Conservation (phyloP, 257 asterid genomes). For the Przewalskia tangutica region DNA sequence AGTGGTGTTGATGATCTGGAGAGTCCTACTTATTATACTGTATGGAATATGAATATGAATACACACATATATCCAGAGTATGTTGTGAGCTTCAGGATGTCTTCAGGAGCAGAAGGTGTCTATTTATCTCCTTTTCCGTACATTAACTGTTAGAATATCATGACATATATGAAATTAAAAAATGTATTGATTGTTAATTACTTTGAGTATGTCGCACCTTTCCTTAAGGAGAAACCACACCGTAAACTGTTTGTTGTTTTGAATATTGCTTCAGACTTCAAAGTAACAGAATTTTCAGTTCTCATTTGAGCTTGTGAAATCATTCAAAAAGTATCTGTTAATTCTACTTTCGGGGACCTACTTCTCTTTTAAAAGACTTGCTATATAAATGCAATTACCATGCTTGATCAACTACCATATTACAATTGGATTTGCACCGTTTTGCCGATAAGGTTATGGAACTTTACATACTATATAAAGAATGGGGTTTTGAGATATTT, state of each 20-base stretch:
- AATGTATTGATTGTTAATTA: background rate
- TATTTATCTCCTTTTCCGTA: background rate
- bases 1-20: constrained; percentile 82
- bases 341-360: background rate
- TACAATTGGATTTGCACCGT: background rate
- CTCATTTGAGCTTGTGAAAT: background rate
- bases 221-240: background rate
- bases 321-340: background rate
- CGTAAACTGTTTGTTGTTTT: background rate
- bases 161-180: background rate
- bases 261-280: background rate
- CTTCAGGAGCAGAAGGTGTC: constrained; percentile 51
- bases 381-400: background rate
- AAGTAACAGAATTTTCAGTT: background rate
- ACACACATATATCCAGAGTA: constrained; percentile 82
- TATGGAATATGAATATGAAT: constrained; percentile 82
- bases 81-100: constrained; percentile 68
- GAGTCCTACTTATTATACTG: constrained; percentile 51
- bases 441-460: background rate
- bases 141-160: background rate
- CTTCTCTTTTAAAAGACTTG: background rate
- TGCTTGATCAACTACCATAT: background rate
- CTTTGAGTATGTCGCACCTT: background rate
- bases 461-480: background rate
- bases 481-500: background rate